A percentile compares a stretch with the other conserved stretches of the same genome.
Evolutionary conservation across 768 basidiomycete genomes (phyloP).

Genomic region (Hemileccinum impolitum): DNA sequence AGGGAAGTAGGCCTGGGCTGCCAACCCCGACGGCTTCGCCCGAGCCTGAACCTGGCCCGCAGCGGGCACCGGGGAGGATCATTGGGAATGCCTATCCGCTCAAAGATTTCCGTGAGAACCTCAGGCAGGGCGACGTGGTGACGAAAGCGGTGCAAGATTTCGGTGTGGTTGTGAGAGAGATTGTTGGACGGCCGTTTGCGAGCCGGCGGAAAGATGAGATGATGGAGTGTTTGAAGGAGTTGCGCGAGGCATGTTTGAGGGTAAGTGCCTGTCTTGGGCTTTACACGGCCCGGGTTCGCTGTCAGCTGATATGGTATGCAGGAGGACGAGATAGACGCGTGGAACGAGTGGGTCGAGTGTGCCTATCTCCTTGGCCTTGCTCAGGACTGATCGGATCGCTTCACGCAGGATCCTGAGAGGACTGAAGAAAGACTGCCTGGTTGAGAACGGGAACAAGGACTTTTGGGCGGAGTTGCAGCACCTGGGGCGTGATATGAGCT

Average conservation of each 20-base stretch:
- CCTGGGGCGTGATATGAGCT: slow-evolving; percentile 50
- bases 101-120: slow-evolving; percentile 70
- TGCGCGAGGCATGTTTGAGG: slow-evolving; percentile 66
- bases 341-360: slow-evolving; percentile 61
- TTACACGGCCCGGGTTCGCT: background rate
- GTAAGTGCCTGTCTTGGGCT: slow-evolving; percentile 35
- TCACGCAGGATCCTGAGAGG: slow-evolving; percentile 54
- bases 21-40: slow-evolving; percentile 56
- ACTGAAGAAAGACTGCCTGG: slow-evolving; percentile 53
- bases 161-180: slow-evolving; percentile 63
- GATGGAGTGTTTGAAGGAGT: slow-evolving; percentile 63
- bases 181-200: slow-evolving; percentile 70
- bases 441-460: slow-evolving; percentile 54
- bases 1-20: slow-evolving; percentile 21
- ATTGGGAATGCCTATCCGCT: slow-evolving; percentile 74
- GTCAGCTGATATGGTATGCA: slow-evolving; percentile 25
- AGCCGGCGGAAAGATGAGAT: slow-evolving; percentile 63
- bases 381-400: background rate
- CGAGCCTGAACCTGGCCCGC: slow-evolving; percentile 44
- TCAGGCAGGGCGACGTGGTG: slow-evolving; percentile 73
- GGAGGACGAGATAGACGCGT: slow-evolving; percentile 82
- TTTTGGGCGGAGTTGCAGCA: slow-evolving; percentile 65
- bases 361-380: background rate
- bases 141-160: slow-evolving; percentile 84
- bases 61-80: slow-evolving; percentile 65